Percentiles rank a stretch among this genome's conserved stretches.
Conservation (phyloP, 2,329 filamentous ascomycete species). For the Calonectria fujianensis region DNA sequence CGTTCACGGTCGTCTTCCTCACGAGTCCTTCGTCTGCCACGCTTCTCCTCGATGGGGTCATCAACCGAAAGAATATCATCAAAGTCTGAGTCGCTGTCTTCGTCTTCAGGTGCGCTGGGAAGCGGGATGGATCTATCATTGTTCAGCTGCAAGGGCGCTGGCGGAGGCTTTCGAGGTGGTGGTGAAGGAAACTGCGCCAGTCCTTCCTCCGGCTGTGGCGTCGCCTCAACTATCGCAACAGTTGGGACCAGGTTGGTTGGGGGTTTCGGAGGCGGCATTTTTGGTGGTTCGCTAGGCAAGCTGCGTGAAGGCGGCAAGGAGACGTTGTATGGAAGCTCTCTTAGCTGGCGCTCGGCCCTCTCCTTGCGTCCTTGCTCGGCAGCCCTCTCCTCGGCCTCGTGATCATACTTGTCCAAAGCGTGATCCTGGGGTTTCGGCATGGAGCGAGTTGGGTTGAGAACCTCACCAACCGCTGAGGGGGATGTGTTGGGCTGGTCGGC, state of each 20-base stretch:
- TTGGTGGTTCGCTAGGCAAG: constrained; percentile 71
- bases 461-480: constrained; percentile 67
- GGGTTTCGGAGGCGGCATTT: constrained; percentile 71
- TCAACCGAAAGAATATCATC: constrained; percentile 85
- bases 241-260: constrained; percentile 63
- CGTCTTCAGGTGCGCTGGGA: constrained; percentile 68
- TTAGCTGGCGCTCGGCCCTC: constrained; percentile 63
- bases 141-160: constrained; percentile 85
- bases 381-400: constrained; percentile 71
- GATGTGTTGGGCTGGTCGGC: constrained; percentile 68
- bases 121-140: constrained; percentile 52
- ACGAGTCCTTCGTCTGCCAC: constrained; percentile 88
- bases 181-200: constrained; percentile 73
- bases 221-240: constrained; percentile 65
- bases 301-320: constrained; percentile 74
- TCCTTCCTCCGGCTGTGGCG: constrained; percentile 66
- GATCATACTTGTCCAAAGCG: constrained; percentile 74
- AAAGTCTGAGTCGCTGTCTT: constrained; percentile 86
- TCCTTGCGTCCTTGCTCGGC: constrained; percentile 68
- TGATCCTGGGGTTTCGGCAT: constrained; percentile 79
- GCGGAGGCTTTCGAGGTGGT: constrained; percentile 86
- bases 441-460: constrained; percentile 73
- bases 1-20: constrained; percentile 90
- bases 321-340: constrained; percentile 70
- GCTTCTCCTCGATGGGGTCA: constrained; percentile 75